These are phyloP conservation scores for Cladophialophora immunda DNA, from an alignment of 2,329 filamentous ascomycete genomes.

Conservation along the genomic window DNA sequence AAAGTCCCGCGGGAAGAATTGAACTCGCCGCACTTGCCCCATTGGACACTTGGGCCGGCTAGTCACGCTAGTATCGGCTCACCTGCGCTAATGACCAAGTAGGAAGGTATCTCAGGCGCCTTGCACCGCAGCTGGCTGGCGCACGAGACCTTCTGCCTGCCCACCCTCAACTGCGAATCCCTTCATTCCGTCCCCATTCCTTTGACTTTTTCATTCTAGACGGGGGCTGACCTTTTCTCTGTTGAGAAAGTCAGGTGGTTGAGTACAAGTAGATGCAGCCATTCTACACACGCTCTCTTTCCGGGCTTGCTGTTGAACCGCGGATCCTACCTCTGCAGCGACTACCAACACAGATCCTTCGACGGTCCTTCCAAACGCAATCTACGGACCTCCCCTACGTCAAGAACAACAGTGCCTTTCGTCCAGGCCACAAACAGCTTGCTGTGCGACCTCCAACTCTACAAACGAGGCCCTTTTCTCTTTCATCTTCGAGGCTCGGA, in stretches of 20 bases:
- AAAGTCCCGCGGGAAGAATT: not conserved
- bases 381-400: slow-evolving; percentile 6
- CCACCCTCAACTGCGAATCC: not conserved
- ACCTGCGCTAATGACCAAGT: not conserved
- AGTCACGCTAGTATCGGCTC: not conserved
- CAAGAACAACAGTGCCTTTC: not conserved
- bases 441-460: not conserved
- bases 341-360: slow-evolving; percentile 15
- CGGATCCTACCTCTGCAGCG: slow-evolving; percentile 16
- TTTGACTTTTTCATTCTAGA: slow-evolving; percentile 11
- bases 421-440: not conserved
- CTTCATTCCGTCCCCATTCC: slow-evolving; percentile 18
- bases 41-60: not conserved
- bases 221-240: slow-evolving; percentile 12
- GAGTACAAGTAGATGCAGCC: slow-evolving; percentile 33
- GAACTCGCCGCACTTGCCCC: slow-evolving; percentile 26
- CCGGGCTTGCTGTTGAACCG: slow-evolving; percentile 30
- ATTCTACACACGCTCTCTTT: slow-evolving; percentile 29
- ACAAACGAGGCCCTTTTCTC: slow-evolving; percentile 11
- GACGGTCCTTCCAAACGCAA: slow-evolving; percentile 25
- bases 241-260: slow-evolving; percentile 10
- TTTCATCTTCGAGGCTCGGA: not conserved
- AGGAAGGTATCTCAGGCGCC: not conserved
- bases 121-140: not conserved
- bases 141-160: slow-evolving; percentile 18